A percentile compares a stretch with the other conserved stretches of the same genome.
Evolutionary conservation across 495 filamentous ascomycete species (phyloP).

Genomic region (Aspergillus bridgeri): DNA sequence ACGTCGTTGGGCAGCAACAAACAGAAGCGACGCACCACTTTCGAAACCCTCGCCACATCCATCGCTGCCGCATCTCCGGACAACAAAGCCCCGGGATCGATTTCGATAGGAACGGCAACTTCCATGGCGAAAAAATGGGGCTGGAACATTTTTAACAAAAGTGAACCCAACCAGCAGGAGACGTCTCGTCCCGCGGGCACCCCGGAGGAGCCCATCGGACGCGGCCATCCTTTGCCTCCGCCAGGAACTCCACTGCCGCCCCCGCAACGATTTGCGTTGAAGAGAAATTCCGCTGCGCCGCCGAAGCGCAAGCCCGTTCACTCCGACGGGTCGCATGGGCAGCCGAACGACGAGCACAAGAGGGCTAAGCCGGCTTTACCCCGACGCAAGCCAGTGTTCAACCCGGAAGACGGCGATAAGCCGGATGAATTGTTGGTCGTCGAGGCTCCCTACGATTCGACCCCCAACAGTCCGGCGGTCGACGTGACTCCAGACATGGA

Average conservation of each 20-base stretch:
- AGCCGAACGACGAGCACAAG: constrained; percentile 20
- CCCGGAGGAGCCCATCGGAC: constrained; percentile 66
- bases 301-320: constrained; percentile 60
- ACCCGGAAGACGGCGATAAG: constrained; percentile 14
- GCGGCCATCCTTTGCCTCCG: constrained; percentile 54
- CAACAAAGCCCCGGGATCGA: constrained; percentile 36
- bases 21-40: constrained; percentile 33
- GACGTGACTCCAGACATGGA: constrained; percentile 22
- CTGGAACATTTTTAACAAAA: constrained; percentile 64
- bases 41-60: constrained; percentile 41
- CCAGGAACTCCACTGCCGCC: constrained; percentile 66
- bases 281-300: constrained; percentile 51
- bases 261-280: constrained; percentile 61
- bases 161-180: constrained; percentile 32
- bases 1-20: constrained; percentile 30
- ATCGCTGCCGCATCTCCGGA: constrained; percentile 26
- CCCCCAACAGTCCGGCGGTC: constrained; percentile 45
- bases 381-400: constrained; percentile 35
- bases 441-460: constrained; percentile 49
- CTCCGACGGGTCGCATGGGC: constrained; percentile 32
- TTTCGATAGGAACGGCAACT: constrained; percentile 68
- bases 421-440: constrained; percentile 49
- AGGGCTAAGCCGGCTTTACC: constrained; percentile 31
- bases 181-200: constrained; percentile 46
- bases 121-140: constrained; percentile 84